Percentiles rank a stretch among this genome's conserved stretches.
phyloP scores from a whole-genome alignment of 1,284 basidiomycete genomes.

The Ustilago esculenta region DNA sequence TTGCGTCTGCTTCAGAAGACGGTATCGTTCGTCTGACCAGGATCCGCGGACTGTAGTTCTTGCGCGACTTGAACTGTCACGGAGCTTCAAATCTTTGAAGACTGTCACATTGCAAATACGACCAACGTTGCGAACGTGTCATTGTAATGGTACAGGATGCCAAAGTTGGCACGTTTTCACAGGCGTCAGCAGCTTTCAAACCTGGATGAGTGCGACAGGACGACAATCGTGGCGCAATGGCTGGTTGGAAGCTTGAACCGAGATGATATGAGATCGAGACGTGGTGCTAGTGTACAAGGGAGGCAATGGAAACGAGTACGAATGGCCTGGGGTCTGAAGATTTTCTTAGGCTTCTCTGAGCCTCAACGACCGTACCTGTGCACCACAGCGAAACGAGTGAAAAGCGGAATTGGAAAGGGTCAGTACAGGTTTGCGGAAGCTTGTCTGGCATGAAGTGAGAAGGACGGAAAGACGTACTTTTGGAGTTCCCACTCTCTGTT shows the following conservation, averaged over 20 bases:
- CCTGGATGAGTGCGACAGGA: not conserved
- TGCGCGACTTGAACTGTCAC: too few relatives aligned
- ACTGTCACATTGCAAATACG: too few relatives aligned
- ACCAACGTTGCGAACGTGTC: too few relatives aligned
- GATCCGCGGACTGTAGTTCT: conserved; percentile 17
- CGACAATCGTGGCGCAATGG: too few relatives aligned
- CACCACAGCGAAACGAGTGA: not conserved
- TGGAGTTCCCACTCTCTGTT: conserved; percentile 89
- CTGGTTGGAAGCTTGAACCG: not conserved
- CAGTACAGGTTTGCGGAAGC: not conserved
- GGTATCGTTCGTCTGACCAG: conserved; percentile 46
- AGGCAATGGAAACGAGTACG: not conserved
- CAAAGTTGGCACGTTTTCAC: too few relatives aligned
- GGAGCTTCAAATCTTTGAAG: too few relatives aligned
- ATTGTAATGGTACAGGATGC: too few relatives aligned
- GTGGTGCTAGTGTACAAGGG: conserved; percentile 32
- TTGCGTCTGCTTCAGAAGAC: conserved; percentile 55
- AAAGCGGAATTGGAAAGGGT: too few relatives aligned
- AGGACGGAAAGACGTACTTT: conserved; percentile 74
- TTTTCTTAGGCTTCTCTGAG: too few relatives aligned
- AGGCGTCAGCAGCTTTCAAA: too few relatives aligned
- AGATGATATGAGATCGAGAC: conserved; percentile 2
- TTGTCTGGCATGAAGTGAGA: not conserved
- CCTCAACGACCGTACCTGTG: conserved; percentile 41
- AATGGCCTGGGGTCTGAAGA: not conserved